These are phyloP conservation scores for Casaregolazyma lundiana DNA, from an alignment of 1,139 yeast genomes.

Conservation along the genomic window DNA sequence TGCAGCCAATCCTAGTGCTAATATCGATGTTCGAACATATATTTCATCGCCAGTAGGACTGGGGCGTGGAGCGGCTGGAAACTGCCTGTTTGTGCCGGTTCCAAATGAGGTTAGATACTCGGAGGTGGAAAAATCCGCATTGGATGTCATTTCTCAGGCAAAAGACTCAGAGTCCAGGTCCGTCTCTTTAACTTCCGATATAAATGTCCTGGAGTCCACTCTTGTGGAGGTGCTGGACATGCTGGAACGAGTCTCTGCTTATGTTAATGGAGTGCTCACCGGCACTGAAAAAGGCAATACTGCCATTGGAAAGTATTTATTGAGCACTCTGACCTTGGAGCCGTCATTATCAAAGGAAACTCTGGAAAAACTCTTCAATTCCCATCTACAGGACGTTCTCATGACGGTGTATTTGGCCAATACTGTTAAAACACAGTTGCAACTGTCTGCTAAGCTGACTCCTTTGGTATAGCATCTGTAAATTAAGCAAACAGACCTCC, in stretches of 20 bases:
- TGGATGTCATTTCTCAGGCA: constrained; percentile 35
- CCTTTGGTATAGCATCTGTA: constrained; percentile 37
- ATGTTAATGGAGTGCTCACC: constrained; percentile 41
- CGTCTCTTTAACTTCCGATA: constrained; percentile 38
- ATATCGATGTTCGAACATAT: constrained; percentile 57
- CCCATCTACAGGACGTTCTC: constrained; percentile 75
- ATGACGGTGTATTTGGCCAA: constrained; percentile 81
- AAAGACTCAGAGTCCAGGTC: constrained; percentile 35
- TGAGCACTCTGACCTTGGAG: constrained; percentile 56
- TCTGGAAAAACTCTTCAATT: constrained; percentile 59
- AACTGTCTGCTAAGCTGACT: constrained; percentile 71
- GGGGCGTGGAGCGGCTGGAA: constrained; percentile 44
- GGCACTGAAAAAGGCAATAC: constrained; percentile 41
- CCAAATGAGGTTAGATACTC: constrained; percentile 62
- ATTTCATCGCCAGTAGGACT: constrained; percentile 75
- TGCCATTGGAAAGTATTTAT: constrained; percentile 60
- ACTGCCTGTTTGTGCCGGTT: constrained; percentile 75
- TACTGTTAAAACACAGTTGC: constrained; percentile 82
- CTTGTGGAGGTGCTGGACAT: constrained; percentile 52
- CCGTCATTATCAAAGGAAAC: constrained; percentile 60
- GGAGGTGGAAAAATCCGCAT: constrained; percentile 47
- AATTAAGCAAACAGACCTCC: neutral
- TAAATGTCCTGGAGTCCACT: constrained; percentile 50
- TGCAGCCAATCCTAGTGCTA: constrained; percentile 35
- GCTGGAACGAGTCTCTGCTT: constrained; percentile 53